Percentiles rank a stretch among this genome's conserved stretches.
phyloP scores from a whole-genome alignment of 1,284 basidiomycete species.

The Blastosporella zonata region DNA sequence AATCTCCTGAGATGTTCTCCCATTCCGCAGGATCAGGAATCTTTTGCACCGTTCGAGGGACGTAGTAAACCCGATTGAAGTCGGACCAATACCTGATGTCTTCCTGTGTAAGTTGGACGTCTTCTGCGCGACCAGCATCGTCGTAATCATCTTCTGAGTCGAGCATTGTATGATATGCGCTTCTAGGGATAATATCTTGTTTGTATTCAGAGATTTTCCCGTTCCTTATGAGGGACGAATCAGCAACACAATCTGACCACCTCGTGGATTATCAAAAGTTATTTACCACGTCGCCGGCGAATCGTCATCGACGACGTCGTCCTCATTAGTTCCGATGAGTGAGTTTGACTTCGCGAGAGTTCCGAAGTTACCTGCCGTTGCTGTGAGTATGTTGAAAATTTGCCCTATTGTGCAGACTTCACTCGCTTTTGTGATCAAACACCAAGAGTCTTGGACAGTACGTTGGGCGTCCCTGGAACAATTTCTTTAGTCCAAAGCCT shows the following conservation, averaged over 20 bases:
- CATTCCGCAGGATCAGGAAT: constrained; percentile 56
- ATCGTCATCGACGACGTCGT: constrained; percentile 21
- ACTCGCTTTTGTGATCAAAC: constrained; percentile 64
- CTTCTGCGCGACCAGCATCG: constrained; percentile 11
- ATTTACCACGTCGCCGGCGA: constrained; percentile 30
- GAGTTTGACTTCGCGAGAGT: constrained; percentile 43
- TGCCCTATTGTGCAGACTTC: background rate
- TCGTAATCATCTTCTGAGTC: constrained; percentile 32
- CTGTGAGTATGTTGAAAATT: background rate
- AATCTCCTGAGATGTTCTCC: constrained; percentile 51
- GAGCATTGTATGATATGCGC: constrained; percentile 52
- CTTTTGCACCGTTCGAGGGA: constrained; percentile 60
- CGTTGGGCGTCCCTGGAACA: constrained; percentile 48
- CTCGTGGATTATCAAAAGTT: constrained; percentile 14
- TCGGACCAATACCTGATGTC: constrained; percentile 77
- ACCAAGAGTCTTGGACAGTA: constrained; percentile 61
- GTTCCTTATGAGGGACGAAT: constrained; percentile 38
- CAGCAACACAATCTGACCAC: constrained; percentile 6
- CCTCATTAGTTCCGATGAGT: constrained; percentile 31
- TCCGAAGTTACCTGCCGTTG: constrained; percentile 60
- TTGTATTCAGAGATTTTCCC: constrained; percentile 48
- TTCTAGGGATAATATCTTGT: constrained; percentile 50
- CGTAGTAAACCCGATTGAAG: constrained; percentile 66
- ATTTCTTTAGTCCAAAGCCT: background rate
- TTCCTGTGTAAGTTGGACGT: constrained; percentile 16